Evolutionary conservation across 2,329 filamentous ascomycete genomes (phyloP).

Genomic region (Penicillium glabrum): DNA sequence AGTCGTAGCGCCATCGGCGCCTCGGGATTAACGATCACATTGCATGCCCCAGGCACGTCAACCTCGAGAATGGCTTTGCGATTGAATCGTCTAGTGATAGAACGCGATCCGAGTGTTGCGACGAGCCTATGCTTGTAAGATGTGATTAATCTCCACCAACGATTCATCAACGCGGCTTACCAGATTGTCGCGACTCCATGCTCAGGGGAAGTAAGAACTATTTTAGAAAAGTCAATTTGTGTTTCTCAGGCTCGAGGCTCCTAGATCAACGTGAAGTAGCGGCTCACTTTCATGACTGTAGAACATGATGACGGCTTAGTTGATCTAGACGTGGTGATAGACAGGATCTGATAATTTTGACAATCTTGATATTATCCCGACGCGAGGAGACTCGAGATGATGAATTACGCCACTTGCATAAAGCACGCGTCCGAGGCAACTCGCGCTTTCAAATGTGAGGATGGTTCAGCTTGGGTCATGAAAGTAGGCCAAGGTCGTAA

Average conservation of each 20-base stretch:
- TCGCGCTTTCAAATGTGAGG: no score
- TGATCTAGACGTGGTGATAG: background rate
- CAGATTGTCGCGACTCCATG: constrained; percentile 95
- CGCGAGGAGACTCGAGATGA: no score
- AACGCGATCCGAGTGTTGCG: constrained; percentile 78
- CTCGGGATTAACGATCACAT: constrained; percentile 80
- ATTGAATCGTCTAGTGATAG: constrained; percentile 69
- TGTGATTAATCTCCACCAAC: no score
- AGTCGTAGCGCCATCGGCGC: constrained; percentile 87
- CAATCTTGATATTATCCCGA: no score
- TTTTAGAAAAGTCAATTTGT: background rate
- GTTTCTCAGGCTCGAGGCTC: background rate
- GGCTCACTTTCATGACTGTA: constrained; percentile 88
- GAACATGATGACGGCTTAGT: constrained; percentile 64
- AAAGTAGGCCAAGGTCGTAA: no score
- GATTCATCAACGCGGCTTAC: constrained; percentile 50
- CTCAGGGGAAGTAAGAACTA: constrained; percentile 77
- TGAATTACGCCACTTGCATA: no score
- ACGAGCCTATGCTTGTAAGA: constrained; percentile 67
- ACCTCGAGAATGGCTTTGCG: constrained; percentile 87
- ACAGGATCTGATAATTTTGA: background rate
- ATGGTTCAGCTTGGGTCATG: no score
- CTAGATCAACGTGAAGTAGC: no score
- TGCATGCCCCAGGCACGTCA: constrained; percentile 80
- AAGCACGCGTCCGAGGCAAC: no score